Evolutionary conservation across 371 early-diverging fungal genomes (phyloP), one percentile per base, ranked within the genome.

Genomic region (Mucor plumbeus): DNA sequence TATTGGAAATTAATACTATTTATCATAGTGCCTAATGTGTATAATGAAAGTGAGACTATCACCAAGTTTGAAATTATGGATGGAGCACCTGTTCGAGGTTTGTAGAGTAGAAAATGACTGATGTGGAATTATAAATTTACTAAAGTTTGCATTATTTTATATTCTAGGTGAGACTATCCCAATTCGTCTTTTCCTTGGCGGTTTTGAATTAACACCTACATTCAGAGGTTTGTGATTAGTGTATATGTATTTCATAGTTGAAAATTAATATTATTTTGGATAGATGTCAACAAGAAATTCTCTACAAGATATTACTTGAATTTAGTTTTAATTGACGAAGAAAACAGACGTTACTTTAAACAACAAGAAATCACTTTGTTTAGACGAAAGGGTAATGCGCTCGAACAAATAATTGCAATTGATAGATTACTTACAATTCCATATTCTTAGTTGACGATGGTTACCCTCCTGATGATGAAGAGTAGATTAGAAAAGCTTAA

Each of bases 1-100:
- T 21, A 5, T 26, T 8, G 50, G 11, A 50, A 10, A 19, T 26
- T 50, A 21, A 50, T 50, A 11, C 50, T 21, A 26, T 21, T 26
- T 5, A 50, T 35, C 21, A 21, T 50, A 77, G 95, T 93, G 36
- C 97, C 97, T 13, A 98, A 97, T 72, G 93, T 97, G 74, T 97
- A 95, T 82, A 96, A 96, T 72, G 98, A 99, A 82, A 96, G 94
- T 75, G 98, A 99, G 79, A 98, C 97, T 0, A 91, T 99, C 38
- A 97, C 98, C 59, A 96, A 95, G 78, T 98, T 95, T 74, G 98
- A 99, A 76, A 98, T 99, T 73, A 98, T 99, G 98, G 99, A 99
- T 79, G 99, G 99, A 7, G 97, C 98, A 21, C 98, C 99, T 31
- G 97, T 97, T 8, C 85, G 95, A 70, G 97, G 92, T 84, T 21